Conservation (phyloP, 1,284 basidiomycete genomes). For the Ceratorhiza oryzae-sativae region DNA sequence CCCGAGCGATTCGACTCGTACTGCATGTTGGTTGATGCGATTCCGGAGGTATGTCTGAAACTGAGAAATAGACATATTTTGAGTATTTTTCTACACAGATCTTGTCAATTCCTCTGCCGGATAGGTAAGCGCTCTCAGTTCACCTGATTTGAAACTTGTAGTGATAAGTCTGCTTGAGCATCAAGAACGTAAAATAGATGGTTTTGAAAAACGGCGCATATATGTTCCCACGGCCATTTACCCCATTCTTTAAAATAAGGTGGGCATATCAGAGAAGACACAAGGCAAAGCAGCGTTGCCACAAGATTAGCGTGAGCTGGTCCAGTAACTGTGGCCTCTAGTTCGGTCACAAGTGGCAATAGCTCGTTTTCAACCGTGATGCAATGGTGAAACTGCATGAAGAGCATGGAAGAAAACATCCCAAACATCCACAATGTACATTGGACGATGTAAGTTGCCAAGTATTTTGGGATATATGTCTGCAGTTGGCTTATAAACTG, state of each 20-base stretch:
- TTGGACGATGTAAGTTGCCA: too few species aligned
- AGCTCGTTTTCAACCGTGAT: background rate
- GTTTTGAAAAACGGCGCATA: background rate
- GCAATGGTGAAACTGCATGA: background rate
- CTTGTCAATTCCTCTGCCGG: background rate
- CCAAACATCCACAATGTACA: too few species aligned
- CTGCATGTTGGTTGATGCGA: background rate
- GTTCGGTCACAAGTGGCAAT: background rate
- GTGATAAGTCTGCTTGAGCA: background rate
- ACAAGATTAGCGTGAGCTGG: background rate
- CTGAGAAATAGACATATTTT: background rate
- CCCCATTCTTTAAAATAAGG: background rate
- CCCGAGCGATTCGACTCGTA: background rate
- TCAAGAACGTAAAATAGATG: background rate
- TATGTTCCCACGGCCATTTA: background rate
- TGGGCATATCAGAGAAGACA: too few species aligned
- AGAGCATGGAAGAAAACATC: too few species aligned
- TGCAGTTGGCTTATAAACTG: too few species aligned
- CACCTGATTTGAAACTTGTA: background rate
- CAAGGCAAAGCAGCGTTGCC: background rate
- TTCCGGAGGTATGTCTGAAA: background rate
- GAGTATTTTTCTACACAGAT: background rate
- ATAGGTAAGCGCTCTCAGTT: too few species aligned
- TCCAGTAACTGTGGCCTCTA: background rate
- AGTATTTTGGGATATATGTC: too few species aligned